A percentile compares a stretch with the other conserved stretches of the same genome.
Conservation (phyloP, 164 flowering plant species). For the Cinnamomum micranthum region DNA sequence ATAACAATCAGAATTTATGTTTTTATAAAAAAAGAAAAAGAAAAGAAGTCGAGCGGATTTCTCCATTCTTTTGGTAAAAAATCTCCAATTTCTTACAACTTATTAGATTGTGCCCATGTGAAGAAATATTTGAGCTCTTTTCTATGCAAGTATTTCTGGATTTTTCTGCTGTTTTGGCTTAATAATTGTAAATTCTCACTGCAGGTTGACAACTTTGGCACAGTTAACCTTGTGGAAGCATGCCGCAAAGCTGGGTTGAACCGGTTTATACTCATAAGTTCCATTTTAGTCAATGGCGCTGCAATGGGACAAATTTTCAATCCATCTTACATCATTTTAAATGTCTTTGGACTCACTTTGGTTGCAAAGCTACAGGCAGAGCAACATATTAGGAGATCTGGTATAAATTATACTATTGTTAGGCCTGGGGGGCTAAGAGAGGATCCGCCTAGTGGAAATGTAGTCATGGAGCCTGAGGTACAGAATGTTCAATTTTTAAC, state of each 20-base stretch:
- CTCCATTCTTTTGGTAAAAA: not conserved
- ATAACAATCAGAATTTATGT: not conserved
- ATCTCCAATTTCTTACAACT: not conserved
- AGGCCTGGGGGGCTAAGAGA: slow-evolving; percentile 95
- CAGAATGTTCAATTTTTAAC: not conserved
- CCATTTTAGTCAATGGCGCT: slow-evolving; percentile 93
- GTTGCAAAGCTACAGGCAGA: slow-evolving; percentile 97
- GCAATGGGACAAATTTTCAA: slow-evolving; percentile 94
- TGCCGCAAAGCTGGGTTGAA: slow-evolving; percentile 65
- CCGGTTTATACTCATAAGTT: slow-evolving; percentile 79
- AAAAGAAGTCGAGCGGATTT: not conserved
- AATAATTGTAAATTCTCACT: slow-evolving; percentile 2
- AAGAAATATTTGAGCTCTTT: not conserved
- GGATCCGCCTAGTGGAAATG: slow-evolving; percentile 81
- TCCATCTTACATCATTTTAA: slow-evolving; percentile 87
- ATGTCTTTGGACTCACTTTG: slow-evolving; percentile 80
- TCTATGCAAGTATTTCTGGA: not conserved
- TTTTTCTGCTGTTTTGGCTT: not conserved
- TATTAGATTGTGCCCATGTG: not conserved
- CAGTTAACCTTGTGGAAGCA: slow-evolving; percentile 93
- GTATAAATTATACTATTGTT: slow-evolving; percentile 88
- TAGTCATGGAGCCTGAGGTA: slow-evolving; percentile 95
- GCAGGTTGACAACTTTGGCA: slow-evolving; percentile 93
- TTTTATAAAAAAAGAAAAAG: not conserved
- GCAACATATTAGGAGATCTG: slow-evolving; percentile 71